Conservation (phyloP, 768 basidiomycete species). For the Auriculariales sp. region DNA sequence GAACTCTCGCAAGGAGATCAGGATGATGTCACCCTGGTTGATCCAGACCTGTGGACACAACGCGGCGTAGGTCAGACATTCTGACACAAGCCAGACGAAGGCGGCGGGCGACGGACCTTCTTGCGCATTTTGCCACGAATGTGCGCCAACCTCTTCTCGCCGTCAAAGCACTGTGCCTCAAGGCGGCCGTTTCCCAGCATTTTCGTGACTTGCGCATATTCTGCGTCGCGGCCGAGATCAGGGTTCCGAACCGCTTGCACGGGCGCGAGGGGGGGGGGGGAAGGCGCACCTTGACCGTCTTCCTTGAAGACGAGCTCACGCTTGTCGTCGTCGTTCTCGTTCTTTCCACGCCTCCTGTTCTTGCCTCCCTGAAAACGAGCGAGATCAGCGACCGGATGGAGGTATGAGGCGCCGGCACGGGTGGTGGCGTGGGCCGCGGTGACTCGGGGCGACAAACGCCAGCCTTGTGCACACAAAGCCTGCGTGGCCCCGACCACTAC, state of each 20-base stretch:
- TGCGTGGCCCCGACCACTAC: too few relatives aligned
- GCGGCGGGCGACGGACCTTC: constrained; percentile 47
- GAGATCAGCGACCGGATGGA: too few relatives aligned
- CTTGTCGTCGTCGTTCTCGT: constrained; percentile 98
- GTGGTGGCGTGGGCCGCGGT: too few relatives aligned
- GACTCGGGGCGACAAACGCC: too few relatives aligned
- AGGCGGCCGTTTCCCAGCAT: constrained; percentile 98
- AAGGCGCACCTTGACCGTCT: constrained; percentile 77
- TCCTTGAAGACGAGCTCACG: constrained; percentile 97
- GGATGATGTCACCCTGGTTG: constrained; percentile 92
- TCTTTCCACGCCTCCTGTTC: constrained; percentile 99
- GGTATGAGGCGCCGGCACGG: too few relatives aligned
- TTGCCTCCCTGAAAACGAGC: constrained; percentile 83
- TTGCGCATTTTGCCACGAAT: constrained; percentile 99
- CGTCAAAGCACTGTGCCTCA: constrained; percentile 95
- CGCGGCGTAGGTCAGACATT: background rate
- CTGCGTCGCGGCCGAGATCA: constrained; percentile 18
- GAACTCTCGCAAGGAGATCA: constrained; percentile 92
- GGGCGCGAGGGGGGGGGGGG: background rate
- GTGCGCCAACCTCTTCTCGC: constrained; percentile 93
- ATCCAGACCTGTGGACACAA: constrained; percentile 85
- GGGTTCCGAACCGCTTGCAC: background rate
- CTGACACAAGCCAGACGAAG: background rate
- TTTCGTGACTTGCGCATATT: constrained; percentile 95
- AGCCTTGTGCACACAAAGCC: too few relatives aligned